Evolutionary conservation across 441 rosid genomes (phyloP).

Genomic region (Mallotus japonicus): DNA sequence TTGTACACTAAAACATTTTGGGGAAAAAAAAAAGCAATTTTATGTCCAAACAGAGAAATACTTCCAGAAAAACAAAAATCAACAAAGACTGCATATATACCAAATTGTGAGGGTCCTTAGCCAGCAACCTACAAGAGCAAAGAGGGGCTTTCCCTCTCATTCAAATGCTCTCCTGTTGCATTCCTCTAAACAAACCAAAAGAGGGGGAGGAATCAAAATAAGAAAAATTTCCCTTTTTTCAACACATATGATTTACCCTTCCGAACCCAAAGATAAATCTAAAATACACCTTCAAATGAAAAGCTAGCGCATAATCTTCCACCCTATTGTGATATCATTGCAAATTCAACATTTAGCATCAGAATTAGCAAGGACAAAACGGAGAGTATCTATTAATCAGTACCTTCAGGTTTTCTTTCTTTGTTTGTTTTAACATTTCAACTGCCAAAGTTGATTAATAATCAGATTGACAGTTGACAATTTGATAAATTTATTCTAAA

Average conservation of each 20-base stretch:
- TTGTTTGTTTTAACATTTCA: background rate
- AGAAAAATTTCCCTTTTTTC: background rate
- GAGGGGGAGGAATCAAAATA: background rate
- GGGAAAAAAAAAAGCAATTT: conserved; percentile 15
- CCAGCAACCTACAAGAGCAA: conserved; percentile 1
- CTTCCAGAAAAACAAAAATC: background rate
- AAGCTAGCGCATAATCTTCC: background rate
- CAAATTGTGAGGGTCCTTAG: background rate
- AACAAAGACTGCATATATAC: background rate
- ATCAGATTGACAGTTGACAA: no score
- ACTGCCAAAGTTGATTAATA: no score
- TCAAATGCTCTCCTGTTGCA: background rate
- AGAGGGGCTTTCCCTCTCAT: background rate
- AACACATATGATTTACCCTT: background rate
- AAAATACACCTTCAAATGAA: background rate
- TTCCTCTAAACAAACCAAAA: background rate
- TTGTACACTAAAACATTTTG: conserved; percentile 6
- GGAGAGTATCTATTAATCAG: background rate
- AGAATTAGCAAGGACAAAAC: background rate
- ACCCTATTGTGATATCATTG: background rate
- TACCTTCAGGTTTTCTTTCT: background rate
- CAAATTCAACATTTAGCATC: background rate
- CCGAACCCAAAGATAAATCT: background rate
- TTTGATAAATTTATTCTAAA: no score
- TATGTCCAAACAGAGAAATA: background rate